Base-by-base conservation (phyloP, 148 eudicot species). In the Diospyros kaki region DNA sequence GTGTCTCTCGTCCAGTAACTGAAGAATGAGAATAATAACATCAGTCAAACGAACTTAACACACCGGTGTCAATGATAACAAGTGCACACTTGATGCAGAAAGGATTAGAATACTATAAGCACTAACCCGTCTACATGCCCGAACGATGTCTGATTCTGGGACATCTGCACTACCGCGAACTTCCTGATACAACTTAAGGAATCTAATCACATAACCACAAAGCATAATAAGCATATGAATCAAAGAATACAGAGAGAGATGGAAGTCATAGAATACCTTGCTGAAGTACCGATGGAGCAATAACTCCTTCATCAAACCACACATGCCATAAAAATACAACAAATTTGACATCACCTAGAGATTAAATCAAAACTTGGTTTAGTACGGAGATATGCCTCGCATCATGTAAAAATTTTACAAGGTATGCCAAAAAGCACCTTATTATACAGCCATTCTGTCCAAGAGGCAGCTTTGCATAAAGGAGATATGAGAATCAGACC, bases 371-470 rank as follows among this genome's bases (percentile, higher is more conserved):
- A 71, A 53, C 45, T 68, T 73, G 17, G 39, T 43, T 65, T 41
- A 71, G 44, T 38, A 66, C 39, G 41, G 43, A 62, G 18, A 60
- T 4, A 71, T 17, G 12, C 18, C 9, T 11, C 6, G 38, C 6
- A 7, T 13, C 11, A 9, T 55, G 46, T 13, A 67, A 11, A 68
- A 39, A 40, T 9, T 15, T 3, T n/a, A 6, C 43, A 69, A 64
- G 50, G 38, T 39, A 40, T 40, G 55, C 69, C 28, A 28, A 54
- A 75, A 65, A 13, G 41, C 54, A 96, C 99, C 95, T 96, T 96
- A 80, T 91, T 96, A 73, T 86, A 89, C 69, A 96, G 73, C 99
- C 99, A 96, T 84, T 96, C 99, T 18, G 91, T 91, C 99, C 99
- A 96, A 55, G 98, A 91, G 58, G 95, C 90, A 73, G 95, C 84